Base-by-base conservation (phyloP, 768 basidiomycete species). In the Boletellus ananiceps region DNA sequence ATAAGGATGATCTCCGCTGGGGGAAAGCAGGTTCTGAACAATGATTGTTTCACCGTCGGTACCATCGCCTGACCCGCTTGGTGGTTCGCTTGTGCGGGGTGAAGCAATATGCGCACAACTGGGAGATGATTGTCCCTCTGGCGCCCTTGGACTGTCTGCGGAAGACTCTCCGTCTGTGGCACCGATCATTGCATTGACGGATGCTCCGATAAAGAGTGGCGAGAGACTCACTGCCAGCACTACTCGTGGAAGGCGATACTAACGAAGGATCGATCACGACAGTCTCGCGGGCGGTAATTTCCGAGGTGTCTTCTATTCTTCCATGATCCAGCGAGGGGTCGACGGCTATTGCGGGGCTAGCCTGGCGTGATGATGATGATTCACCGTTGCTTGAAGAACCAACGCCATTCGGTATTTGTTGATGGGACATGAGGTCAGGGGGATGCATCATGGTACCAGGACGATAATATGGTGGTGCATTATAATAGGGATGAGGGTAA, bases 381-480 rank as follows among this genome's bases (percentile, higher is more conserved):
- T 57, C 59, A n/a, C 54, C 61, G 11, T 54, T 58, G 49, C 57
- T 56, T 0, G 67, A 55, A 8, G 62, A 58, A 38, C 47, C 18
- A 6, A 63, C 39, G 33, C 61, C 51, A 3, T 66, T 65, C 34
- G 54, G 52, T 45, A 63, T 55, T 34, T 66, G 64, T 27, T 45
- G 50, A 27, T 58, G 58, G 25, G 51, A 7, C 8, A 49, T 19
- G 31, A 53, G 38, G 12, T 65, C 57, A 18, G 51, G 49, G 32
- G 58, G 58, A 7, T 58, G 65, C 27, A 62, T 56, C 57, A 70
- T 59, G 31, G 53, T 40, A 31, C 35, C 58, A 14, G 65, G 58
- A 29, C 80, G 79, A 54, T 83, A 82, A 57, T 81, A 79, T 5
- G 76, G 73, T 1, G 75, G 52, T 13, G 55, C 23, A 14, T 39